Evolutionary conservation across 1,139 yeast species (phyloP).

Genomic region (Geotrichum australiense): DNA sequence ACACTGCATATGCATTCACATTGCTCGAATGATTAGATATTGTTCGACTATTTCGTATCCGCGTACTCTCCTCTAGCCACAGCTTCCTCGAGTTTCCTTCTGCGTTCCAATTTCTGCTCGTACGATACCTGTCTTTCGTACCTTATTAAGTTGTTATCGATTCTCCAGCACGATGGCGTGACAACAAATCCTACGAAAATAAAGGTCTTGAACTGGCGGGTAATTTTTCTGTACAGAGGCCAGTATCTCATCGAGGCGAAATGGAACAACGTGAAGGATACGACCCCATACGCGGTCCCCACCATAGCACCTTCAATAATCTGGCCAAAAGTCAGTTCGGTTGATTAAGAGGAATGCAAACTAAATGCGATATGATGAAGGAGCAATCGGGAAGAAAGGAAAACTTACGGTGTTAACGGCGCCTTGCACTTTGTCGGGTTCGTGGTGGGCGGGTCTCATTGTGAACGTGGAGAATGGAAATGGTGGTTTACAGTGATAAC

Average conservation of each 20-base stretch:
- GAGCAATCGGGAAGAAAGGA: not conserved
- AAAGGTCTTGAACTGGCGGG: slow-evolving; percentile 28
- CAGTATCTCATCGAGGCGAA: slow-evolving; percentile 20
- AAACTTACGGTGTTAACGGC: slow-evolving; percentile 27
- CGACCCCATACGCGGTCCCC: slow-evolving; percentile 27
- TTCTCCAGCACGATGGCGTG: slow-evolving; percentile 27
- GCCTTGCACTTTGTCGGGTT: slow-evolving; percentile 28
- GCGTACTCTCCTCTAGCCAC: slow-evolving; percentile 27
- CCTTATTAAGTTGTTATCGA: slow-evolving; percentile 24
- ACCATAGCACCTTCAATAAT: slow-evolving; percentile 25
- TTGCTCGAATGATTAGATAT: not conserved
- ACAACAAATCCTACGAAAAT: slow-evolving; percentile 27
- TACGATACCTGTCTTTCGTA: slow-evolving; percentile 26
- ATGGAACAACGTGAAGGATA: slow-evolving; percentile 24
- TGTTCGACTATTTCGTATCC: slow-evolving; percentile 12
- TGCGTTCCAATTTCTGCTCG: slow-evolving; percentile 21
- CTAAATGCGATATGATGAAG: not conserved
- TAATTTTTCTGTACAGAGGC: slow-evolving; percentile 26
- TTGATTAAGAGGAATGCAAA: not conserved
- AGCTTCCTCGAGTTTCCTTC: slow-evolving; percentile 24
- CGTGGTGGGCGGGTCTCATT: slow-evolving; percentile 32
- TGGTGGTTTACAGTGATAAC: too few relatives aligned
- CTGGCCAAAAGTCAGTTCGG: slow-evolving; percentile 15
- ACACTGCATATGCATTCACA: too few relatives aligned
- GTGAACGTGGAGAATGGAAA: too few relatives aligned